Evolutionary conservation across 148 eudicot species (phyloP).

Genomic region (Rhododendron henanense): DNA sequence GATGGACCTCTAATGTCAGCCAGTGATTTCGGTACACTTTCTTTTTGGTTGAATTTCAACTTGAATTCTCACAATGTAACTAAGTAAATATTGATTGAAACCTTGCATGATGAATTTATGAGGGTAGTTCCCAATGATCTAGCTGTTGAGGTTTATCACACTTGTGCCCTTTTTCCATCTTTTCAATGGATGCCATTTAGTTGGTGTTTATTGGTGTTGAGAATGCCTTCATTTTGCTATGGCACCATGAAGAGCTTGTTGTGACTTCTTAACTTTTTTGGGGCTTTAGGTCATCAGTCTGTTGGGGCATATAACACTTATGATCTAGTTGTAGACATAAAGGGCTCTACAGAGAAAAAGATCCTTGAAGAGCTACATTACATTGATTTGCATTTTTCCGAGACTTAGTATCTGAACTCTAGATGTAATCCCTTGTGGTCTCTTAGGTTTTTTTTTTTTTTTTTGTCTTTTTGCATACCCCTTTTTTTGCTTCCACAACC

Average conservation of each 20-base stretch:
- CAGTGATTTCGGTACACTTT: neutral
- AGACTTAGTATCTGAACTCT: neutral
- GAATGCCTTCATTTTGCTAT: neutral
- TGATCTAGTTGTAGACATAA: neutral
- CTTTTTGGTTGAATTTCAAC: neutral
- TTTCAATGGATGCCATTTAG: neutral
- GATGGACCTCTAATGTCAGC: neutral
- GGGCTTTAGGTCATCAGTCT: neutral
- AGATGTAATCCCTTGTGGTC: neutral
- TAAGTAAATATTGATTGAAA: neutral
- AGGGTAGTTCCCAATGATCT: neutral
- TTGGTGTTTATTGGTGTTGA: neutral
- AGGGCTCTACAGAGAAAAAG: neutral
- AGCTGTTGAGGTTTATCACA: neutral
- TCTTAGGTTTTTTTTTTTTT: neutral
- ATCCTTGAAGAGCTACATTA: neutral
- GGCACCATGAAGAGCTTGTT: neutral
- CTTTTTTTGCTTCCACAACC: neutral
- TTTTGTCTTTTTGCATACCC: neutral
- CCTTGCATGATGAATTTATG: neutral
- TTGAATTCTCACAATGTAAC: neutral
- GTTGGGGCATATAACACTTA: neutral
- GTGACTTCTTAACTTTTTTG: neutral
- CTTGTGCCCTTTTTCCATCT: neutral
- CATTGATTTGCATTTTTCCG: neutral